Conservation (phyloP, 306 rosid genomes). For the Styphnolobium japonicum region DNA sequence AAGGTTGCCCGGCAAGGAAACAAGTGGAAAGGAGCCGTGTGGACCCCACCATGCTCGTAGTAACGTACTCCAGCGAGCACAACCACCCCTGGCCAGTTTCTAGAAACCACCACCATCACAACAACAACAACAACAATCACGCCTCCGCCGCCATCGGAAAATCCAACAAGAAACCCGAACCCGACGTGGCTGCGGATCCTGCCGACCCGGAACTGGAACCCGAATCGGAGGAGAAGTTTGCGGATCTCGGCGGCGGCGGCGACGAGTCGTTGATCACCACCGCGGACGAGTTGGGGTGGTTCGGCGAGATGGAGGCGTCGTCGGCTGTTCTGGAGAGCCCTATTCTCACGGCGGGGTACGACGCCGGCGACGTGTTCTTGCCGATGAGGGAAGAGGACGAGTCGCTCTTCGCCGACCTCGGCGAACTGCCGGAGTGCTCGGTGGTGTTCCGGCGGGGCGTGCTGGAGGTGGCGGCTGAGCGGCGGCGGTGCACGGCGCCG, state of each 20-base stretch:
- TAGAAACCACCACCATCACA: slow-evolving; percentile 41
- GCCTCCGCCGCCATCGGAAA: background rate
- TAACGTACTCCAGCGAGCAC: slow-evolving; percentile 87
- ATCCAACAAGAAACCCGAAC: slow-evolving; percentile 25
- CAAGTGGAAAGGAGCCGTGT: slow-evolving; percentile 84
- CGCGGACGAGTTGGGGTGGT: slow-evolving; percentile 66
- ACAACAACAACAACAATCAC: background rate
- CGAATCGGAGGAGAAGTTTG: slow-evolving; percentile 33
- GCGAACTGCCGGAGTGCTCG: slow-evolving; percentile 87
- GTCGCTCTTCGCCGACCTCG: slow-evolving; percentile 81
- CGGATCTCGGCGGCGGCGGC: slow-evolving; percentile 31
- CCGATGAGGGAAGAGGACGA: slow-evolving; percentile 94
- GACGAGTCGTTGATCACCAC: slow-evolving; percentile 31
- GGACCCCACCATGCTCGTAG: slow-evolving; percentile 86
- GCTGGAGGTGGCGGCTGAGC: background rate
- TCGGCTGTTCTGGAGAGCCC: slow-evolving; percentile 59
- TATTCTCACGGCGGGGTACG: slow-evolving; percentile 36
- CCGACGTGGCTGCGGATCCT: background rate
- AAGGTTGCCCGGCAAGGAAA: slow-evolving; percentile 95
- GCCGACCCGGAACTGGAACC: slow-evolving; percentile 28
- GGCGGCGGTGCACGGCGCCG: slow-evolving; percentile 42
- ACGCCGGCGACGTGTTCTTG: slow-evolving; percentile 41
- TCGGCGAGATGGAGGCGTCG: slow-evolving; percentile 65
- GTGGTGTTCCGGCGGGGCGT: slow-evolving; percentile 47
- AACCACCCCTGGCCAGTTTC: slow-evolving; percentile 84